Evolutionary conservation across 2,329 filamentous ascomycete genomes (phyloP), one percentile per base, ranked within the genome.

Genomic region (Ceratocystis eucalypticola): DNA sequence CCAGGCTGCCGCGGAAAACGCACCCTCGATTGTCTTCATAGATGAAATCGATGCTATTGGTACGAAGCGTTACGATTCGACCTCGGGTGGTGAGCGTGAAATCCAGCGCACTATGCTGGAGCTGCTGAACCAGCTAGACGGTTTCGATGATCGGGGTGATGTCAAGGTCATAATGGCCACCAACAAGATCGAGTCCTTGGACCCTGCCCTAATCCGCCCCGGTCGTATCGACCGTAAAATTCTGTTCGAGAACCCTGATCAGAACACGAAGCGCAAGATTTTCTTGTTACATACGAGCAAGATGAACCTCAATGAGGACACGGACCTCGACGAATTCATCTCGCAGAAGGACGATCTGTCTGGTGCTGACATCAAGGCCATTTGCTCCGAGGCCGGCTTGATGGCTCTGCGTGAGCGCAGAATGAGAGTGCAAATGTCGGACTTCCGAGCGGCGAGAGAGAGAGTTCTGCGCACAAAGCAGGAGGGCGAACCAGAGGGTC

Each of bases 141-240:
- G 94, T 72, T 99, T 99, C 78, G 94, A 99, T 74, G 95, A 99
- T 76, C 89, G 94, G 69, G 95, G 94, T 71, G 94, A 99, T 74
- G 93, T 99, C 77, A 99, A 99, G 81, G 94, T 99, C 69, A 93
- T 99, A 76, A 97, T 99, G 92, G 95, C 94, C 12, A 99, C 94
- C 71, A 99, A 99, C 86, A 99, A 99, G 84, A 99, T 99, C 71
- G 95, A 99, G 71, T 96, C 91, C 3, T 82, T 99, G 33, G 95
- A 99, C 74, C 94, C 94, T 66, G 94, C 94, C 20, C 82, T 99
- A 71, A 99, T 99, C 74, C 88, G 94, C 71, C 94, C 94, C 57
- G 94, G 94, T 70, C 92, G 94, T 82, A 99, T 99, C 76, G 94
- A 99, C 77, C 88, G 94, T 72, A 99, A 99, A 84, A 99, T 99